Evolutionary conservation across 805 yeast genomes (phyloP), one percentile per base, ranked within the genome.

Genomic region (Myxozyma neglecta): DNA sequence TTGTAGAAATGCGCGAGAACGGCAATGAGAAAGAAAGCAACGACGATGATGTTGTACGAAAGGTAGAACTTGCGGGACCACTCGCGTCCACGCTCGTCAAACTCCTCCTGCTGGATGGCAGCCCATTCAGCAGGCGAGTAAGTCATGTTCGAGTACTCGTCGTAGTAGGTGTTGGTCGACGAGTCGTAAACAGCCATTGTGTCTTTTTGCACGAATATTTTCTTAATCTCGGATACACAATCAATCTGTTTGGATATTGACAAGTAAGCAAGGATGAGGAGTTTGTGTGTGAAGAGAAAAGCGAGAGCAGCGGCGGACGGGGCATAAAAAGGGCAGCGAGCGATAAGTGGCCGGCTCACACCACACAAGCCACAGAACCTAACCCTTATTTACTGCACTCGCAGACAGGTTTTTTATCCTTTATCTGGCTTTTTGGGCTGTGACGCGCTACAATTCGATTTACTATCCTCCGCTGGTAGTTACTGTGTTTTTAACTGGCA

Each of bases 31-130:
- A 63, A 63, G 60, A 61, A 63, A 44, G 61, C 64, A 44, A 63
- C 67, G 53, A 63, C 67, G 52, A 63, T 57, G 60, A 63, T 57
- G 66, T 63, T 63, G 65, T 63, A 63, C 34, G 60, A 44, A 40
- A 63, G 61, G 54, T 63, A 63, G 58, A 63, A 63, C 62, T 59
- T 47, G 57, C 67, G 67, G 37, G 67, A 63, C 67, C 67, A 63
- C 49, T 63, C 65, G 16, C 67, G 67, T 40, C 67, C 67, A 13
- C 62, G 64, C 56, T 63, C 67, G 60, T 63, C 67, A 56, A 61
- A 63, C 54, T 55, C 67, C 59, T 53, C 62, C 66, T 63, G 67
- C 60, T 56, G 48, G 54, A 59, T 56, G 51, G 57, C 63, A 13
- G 66, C 63, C 66, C 60, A 57, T 60, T 63, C 67, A 37, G 39